phyloP scores from a whole-genome alignment of 345 rosid genomes.

The Rhizophora mangle region DNA sequence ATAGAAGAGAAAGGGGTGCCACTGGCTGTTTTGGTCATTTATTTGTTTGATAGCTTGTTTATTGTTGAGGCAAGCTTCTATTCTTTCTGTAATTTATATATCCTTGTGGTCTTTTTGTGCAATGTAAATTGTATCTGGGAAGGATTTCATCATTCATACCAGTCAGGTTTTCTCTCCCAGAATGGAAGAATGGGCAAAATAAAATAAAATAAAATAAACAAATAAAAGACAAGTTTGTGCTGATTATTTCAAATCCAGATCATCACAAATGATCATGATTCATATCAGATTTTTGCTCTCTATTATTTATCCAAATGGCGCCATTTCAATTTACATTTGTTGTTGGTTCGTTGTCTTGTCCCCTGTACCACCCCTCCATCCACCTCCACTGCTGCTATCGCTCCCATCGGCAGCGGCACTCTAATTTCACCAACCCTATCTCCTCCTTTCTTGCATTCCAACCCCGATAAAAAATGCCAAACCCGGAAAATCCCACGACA shows the following conservation, averaged over 20 bases:
- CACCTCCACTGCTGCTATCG: constrained; percentile 30
- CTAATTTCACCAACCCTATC: constrained; percentile 18
- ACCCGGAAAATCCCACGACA: neutral
- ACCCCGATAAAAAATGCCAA: neutral
- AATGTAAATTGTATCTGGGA: constrained; percentile 14
- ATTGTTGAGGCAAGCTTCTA: constrained; percentile 6
- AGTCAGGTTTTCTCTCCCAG: neutral
- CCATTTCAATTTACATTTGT: neutral
- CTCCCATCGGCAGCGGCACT: constrained; percentile 17
- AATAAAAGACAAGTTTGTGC: neutral
- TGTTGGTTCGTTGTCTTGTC: constrained; percentile 13
- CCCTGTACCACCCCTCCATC: constrained; percentile 22
- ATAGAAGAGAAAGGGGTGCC: constrained; percentile 2
- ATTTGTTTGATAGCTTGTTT: constrained; percentile 18
- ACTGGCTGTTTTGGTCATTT: constrained; percentile 5
- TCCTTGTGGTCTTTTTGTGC: constrained; percentile 6
- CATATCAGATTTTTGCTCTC: no score
- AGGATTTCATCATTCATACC: neutral
- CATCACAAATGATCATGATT: no score
- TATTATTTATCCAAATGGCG: neutral
- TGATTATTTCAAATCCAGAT: no score
- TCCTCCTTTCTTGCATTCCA: neutral
- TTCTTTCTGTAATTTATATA: constrained; percentile 21
- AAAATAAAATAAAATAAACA: neutral
- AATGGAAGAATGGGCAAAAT: neutral